Conservation (phyloP, 1,284 basidiomycete genomes). For the Cutaneotrichosporon sp. region DNA sequence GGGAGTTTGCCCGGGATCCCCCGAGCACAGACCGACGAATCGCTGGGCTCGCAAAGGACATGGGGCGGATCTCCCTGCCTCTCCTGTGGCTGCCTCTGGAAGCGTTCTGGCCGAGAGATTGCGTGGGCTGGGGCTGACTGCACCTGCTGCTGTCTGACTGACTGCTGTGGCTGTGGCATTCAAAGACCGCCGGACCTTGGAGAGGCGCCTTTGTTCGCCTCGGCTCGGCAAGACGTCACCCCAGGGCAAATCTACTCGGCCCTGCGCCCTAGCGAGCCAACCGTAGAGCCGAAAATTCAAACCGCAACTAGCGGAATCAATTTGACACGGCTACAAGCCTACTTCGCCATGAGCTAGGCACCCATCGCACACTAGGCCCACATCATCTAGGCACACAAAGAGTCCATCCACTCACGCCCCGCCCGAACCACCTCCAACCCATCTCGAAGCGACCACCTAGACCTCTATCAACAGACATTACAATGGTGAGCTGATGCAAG, state of each 20-base stretch:
- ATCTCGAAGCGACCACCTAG: background rate
- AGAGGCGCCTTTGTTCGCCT: background rate
- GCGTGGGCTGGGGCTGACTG: too few relatives aligned
- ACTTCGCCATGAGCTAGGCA: background rate
- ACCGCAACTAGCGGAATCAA: background rate
- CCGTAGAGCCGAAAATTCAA: background rate
- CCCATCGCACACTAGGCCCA: background rate
- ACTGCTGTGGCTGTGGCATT: too few relatives aligned
- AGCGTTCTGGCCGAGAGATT: too few relatives aligned
- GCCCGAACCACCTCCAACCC: background rate
- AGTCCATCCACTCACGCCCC: background rate
- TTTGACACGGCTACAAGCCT: background rate
- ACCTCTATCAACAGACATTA: constrained; percentile 3
- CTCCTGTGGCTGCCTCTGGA: too few relatives aligned
- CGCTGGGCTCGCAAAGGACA: background rate
- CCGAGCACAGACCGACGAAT: constrained; percentile 10
- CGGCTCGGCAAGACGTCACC: background rate
- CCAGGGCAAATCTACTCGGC: too few relatives aligned
- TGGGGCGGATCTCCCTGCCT: constrained; percentile 1
- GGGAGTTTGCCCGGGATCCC: constrained; percentile 5
- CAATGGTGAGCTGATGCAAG: constrained; percentile 5
- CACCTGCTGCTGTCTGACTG: too few relatives aligned
- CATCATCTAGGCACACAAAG: background rate
- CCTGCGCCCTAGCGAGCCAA: background rate
- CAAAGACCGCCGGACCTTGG: background rate